Base-by-base conservation (phyloP, 2,329 filamentous ascomycete species). In the Neonectria coccinea region DNA sequence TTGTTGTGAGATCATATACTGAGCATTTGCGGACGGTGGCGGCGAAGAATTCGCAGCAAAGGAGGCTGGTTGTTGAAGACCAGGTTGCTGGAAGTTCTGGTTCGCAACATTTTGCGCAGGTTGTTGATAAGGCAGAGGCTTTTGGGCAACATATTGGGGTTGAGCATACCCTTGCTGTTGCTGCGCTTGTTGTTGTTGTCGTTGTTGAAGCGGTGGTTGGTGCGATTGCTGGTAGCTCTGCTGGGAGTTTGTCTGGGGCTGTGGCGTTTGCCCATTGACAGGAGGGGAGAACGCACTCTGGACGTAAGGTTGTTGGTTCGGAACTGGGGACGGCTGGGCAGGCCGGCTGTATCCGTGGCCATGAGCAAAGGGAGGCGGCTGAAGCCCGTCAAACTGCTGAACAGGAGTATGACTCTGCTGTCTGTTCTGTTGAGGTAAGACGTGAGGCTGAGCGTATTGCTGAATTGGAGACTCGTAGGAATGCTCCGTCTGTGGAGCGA, bases 391-490 rank as follows among this genome's bases (percentile, higher is more conserved):
- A 59, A 71, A 74, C 57, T 78, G 78, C 47, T 78, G 79, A 12
- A 79, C 70, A 9, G 78, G 74, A 14, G 77, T 75, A 54, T 79
- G 76, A 31, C 64, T 76, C 25, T 77, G 77, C 50, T 79, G 77
- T 25, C 74, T 73, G 45, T 54, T 65, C 31, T 75, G 67, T 36
- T 77, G 77, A 14, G 76, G 62, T 51, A 81, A 69, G 39, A 80
- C 67, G 61, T 79, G 78, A 42, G 75, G 66, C 44, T 78, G 75
- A 27, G 66, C 66, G 51, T 74, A 81, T 41, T 79, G 77, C 33
- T 75, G 64, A 16, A 77, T 72, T 14, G 76, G 62, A 29, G 76
- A 69, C 33, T 76, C 75, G 54, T 76, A 81, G 3, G 76, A 66
- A 36, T 77, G 72, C 10, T 77, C 76, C 50, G 69, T 73, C 52